Conservation (phyloP, 441 rosid species). For the Breynia disticha region DNA sequence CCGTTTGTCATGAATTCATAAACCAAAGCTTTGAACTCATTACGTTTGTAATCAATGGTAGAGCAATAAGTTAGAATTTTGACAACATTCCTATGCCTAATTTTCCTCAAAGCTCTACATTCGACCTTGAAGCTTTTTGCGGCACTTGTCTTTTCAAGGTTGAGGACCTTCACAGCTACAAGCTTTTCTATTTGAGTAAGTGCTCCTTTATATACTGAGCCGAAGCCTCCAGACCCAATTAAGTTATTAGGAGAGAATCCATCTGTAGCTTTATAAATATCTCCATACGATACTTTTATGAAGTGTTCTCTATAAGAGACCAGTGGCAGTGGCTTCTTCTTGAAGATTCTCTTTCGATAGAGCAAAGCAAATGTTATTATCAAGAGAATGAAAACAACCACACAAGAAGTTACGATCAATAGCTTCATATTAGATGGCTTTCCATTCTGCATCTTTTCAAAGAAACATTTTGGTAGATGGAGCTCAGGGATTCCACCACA, state of each 20-base stretch:
- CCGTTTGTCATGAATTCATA: no score
- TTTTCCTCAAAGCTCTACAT: constrained; percentile 20
- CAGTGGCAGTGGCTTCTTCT: no score
- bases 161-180: constrained; percentile 24
- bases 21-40: no score
- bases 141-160: constrained; percentile 12
- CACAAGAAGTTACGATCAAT: not conserved
- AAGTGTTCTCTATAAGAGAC: not conserved
- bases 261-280: constrained; percentile 15
- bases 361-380: not conserved
- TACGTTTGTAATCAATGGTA: no score
- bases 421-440: not conserved
- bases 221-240: constrained; percentile 22
- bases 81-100: constrained; percentile 26
- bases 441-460: not conserved
- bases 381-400: not conserved
- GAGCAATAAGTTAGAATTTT: constrained; percentile 18
- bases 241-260: no score
- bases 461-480: constrained; percentile 9
- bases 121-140: no score
- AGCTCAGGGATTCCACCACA: constrained; percentile 13
- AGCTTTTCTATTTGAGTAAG: not conserved
- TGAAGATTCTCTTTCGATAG: not conserved
- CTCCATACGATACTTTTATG: constrained; percentile 12
- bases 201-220: constrained; percentile 22